Conservation (phyloP, 176 grass and related monocot genomes). For the Hordeum marinum region DNA sequence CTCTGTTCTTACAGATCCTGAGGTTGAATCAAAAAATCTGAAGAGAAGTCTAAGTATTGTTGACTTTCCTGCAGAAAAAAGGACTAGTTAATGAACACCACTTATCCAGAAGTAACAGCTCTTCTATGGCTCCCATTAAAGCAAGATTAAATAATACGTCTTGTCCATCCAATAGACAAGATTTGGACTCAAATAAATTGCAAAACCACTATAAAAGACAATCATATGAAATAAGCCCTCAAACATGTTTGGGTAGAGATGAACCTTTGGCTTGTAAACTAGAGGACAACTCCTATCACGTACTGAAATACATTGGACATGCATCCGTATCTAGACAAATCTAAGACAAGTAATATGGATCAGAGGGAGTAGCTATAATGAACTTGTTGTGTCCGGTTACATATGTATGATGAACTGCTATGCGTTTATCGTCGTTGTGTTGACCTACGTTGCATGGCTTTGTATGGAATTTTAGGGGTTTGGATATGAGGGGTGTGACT, state of each 20-base stretch:
- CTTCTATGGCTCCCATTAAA: constrained; percentile 10
- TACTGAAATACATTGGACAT: too few relatives aligned
- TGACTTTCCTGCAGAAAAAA: constrained; percentile 82
- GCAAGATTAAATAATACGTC: not conserved
- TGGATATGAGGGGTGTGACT: too few relatives aligned
- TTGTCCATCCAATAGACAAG: not conserved
- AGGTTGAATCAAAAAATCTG: constrained; percentile 91
- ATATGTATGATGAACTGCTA: too few relatives aligned
- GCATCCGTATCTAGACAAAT: too few relatives aligned
- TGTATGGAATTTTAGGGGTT: too few relatives aligned
- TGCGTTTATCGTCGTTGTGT: too few relatives aligned
- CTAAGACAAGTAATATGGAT: too few relatives aligned
- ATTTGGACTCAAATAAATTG: not conserved
- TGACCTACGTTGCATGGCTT: too few relatives aligned
- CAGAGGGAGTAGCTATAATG: too few relatives aligned
- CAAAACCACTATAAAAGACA: not conserved
- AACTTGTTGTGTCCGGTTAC: too few relatives aligned
- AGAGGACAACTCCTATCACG: not conserved
- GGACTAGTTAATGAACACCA: constrained; percentile 23
- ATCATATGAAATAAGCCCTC: not conserved
- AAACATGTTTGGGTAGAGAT: not conserved
- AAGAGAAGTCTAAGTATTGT: constrained; percentile 90
- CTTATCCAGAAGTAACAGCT: not conserved
- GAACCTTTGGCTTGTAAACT: not conserved
- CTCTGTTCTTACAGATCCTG: constrained; percentile 72